Evolutionary conservation across 371 early-diverging fungal genomes (phyloP).

Genomic region (Aphelidium insulamus): DNA sequence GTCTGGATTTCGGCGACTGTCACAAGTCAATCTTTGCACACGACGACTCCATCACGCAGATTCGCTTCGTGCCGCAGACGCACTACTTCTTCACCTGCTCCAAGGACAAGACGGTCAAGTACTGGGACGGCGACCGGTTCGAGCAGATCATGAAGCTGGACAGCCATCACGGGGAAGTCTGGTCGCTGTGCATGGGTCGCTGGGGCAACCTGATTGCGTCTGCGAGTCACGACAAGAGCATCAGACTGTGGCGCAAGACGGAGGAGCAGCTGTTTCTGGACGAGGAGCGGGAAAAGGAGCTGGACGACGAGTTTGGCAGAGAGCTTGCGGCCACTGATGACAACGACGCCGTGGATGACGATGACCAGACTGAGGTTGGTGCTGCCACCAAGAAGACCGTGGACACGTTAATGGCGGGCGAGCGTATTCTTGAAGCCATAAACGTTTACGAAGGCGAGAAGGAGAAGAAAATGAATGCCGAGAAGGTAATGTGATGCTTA

Average conservation of each 20-base stretch:
- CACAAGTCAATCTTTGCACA: constrained; percentile 83
- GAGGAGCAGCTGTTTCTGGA: constrained; percentile 84
- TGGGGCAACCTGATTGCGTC: constrained; percentile 66
- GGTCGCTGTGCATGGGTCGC: constrained; percentile 68
- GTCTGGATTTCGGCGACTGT: constrained; percentile 95
- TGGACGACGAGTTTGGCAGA: constrained; percentile 60
- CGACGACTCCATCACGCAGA: constrained; percentile 65
- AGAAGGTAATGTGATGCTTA: too few relatives aligned
- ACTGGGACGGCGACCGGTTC: constrained; percentile 94
- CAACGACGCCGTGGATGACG: constrained; percentile 17
- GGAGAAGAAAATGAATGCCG: constrained; percentile 3
- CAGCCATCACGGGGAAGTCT: constrained; percentile 78
- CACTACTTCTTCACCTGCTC: constrained; percentile 79
- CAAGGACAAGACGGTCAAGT: constrained; percentile 74
- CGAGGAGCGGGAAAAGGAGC: constrained; percentile 83
- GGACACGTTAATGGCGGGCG: constrained; percentile 79
- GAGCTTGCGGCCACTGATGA: constrained; percentile 7
- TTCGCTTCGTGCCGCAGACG: constrained; percentile 74
- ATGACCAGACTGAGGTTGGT: constrained; percentile 29
- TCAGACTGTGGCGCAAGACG: constrained; percentile 81
- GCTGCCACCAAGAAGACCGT: constrained; percentile 59
- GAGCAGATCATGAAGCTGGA: constrained; percentile 77
- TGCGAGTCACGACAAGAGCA: constrained; percentile 71
- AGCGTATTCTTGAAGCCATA: constrained; percentile 70
- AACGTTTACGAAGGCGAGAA: constrained; percentile 64